Percentiles rank a stretch among this genome's conserved stretches.
phyloP scores from a whole-genome alignment of 148 eudicot species.

The Rheum nobile region DNA sequence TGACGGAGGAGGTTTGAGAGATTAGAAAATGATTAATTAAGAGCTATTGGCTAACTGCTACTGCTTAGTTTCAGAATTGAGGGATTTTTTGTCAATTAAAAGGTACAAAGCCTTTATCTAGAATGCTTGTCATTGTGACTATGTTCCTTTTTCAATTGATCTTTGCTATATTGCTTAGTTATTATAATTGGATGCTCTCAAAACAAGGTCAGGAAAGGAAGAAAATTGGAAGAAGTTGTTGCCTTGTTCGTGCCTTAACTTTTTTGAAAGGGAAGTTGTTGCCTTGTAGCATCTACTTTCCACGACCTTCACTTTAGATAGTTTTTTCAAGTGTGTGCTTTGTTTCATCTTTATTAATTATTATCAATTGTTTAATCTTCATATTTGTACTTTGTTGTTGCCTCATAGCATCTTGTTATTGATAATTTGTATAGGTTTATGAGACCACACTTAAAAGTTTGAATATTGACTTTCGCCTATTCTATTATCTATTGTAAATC shows the following conservation, averaged over 20 bases:
- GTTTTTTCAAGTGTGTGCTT: not conserved
- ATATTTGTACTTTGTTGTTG: not conserved
- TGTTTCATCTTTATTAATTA: not conserved
- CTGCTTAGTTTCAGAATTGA: not conserved
- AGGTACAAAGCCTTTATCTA: not conserved
- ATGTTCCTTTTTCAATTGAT: not conserved
- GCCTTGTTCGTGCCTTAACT: not conserved
- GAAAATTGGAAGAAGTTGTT: not conserved
- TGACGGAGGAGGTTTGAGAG: too few relatives aligned
- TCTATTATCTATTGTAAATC: not conserved
- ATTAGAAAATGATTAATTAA: too few relatives aligned
- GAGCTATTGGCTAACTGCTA: too few relatives aligned
- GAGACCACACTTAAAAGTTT: not conserved
- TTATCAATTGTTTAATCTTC: not conserved
- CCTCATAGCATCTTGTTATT: not conserved
- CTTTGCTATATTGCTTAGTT: not conserved
- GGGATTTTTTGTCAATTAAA: not conserved
- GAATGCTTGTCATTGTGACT: not conserved
- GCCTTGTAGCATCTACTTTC: too few relatives aligned
- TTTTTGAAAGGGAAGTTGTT: not conserved
- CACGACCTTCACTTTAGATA: too few relatives aligned
- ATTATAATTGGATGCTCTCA: not conserved
- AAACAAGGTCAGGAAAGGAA: not conserved
- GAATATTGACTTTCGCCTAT: not conserved
- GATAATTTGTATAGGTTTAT: not conserved